phyloP scores from a whole-genome alignment of 257 asterid species.

The Nicotiana paniculata region DNA sequence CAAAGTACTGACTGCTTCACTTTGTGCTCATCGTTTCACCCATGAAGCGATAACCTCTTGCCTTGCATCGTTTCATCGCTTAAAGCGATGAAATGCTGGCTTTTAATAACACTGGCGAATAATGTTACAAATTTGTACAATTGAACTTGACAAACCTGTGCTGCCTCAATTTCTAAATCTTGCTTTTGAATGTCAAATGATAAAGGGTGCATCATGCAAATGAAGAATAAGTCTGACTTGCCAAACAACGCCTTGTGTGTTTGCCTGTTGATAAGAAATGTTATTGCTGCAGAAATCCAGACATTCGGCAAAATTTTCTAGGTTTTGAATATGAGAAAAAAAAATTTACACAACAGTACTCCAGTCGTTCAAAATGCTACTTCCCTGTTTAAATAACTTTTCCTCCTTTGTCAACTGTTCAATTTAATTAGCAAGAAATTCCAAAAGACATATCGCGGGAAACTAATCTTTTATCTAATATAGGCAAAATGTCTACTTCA shows the following conservation, averaged over 20 bases:
- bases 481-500: background rate
- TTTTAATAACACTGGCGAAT: background rate
- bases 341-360: background rate
- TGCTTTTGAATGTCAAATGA: slow-evolving; percentile 57
- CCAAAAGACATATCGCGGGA: background rate
- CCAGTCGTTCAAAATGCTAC: background rate
- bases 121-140: background rate
- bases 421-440: background rate
- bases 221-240: slow-evolving; percentile 14
- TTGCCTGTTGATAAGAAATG: slow-evolving; percentile 37
- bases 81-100: no score
- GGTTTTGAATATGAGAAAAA: background rate
- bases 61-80: no score
- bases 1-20: no score
- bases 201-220: slow-evolving; percentile 60
- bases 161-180: slow-evolving; percentile 71
- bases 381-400: background rate
- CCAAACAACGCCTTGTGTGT: slow-evolving; percentile 43
- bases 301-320: background rate
- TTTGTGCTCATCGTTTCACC: no score
- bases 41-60: no score
- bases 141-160: slow-evolving; percentile 36
- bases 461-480: background rate
- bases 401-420: background rate
- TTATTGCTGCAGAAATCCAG: background rate